These are phyloP conservation scores for Thelephora ganbajun DNA, from an alignment of 768 basidiomycete genomes.

Conservation along the genomic window DNA sequence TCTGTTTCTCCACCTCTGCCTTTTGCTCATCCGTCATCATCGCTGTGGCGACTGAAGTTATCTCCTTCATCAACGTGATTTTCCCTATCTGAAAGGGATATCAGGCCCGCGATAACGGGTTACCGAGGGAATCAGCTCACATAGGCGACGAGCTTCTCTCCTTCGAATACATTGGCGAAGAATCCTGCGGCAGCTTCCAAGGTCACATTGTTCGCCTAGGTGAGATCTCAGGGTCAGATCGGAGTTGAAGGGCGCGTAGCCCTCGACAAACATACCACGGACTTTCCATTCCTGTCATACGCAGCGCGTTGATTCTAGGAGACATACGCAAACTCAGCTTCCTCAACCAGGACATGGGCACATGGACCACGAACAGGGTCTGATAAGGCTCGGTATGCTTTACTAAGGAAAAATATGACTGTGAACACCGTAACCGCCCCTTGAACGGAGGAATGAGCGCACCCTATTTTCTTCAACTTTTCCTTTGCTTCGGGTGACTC, in stretches of 20 bases:
- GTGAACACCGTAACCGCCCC: not conserved
- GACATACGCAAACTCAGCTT: not conserved
- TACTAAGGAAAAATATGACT: slow-evolving; percentile 30
- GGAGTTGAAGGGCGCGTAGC: not conserved
- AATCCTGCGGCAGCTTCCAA: slow-evolving; percentile 92
- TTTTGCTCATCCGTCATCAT: slow-evolving; percentile 91
- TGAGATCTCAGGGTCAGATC: not conserved
- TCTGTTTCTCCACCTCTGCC: slow-evolving; percentile 68
- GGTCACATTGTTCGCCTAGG: slow-evolving; percentile 48
- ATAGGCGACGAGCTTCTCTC: slow-evolving; percentile 81
- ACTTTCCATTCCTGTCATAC: slow-evolving; percentile 93
- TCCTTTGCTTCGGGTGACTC: slow-evolving; percentile 84
- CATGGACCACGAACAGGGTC: slow-evolving; percentile 42
- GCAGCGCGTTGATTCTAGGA: slow-evolving; percentile 66
- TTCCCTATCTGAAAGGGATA: slow-evolving; percentile 70
- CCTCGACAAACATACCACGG: slow-evolving; percentile 40
- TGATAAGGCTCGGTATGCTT: slow-evolving; percentile 89
- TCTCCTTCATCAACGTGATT: slow-evolving; percentile 90
- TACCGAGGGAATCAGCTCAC: slow-evolving; percentile 31
- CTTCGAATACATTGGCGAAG: slow-evolving; percentile 93
- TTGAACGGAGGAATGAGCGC: slow-evolving; percentile 9
- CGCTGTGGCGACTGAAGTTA: slow-evolving; percentile 71
- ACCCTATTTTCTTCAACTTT: slow-evolving; percentile 96
- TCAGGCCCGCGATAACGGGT: slow-evolving; percentile 4
- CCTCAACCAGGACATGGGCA: not conserved